phyloP scores from a whole-genome alignment of 73 alveolate species.

The Symbiodinium natans region DNA sequence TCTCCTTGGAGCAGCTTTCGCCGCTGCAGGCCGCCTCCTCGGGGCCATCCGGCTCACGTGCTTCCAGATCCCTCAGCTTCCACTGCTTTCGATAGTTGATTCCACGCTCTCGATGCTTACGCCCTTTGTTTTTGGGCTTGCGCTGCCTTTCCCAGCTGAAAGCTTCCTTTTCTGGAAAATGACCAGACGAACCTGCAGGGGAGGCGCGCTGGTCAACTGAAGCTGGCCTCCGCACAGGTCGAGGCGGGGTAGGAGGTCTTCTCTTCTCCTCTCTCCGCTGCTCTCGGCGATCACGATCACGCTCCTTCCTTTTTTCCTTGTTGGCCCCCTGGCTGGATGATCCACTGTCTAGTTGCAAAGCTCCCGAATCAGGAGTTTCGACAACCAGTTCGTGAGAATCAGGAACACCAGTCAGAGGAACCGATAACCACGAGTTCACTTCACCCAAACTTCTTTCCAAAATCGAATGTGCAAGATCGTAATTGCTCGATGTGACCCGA shows the following conservation, averaged over 20 bases:
- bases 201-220: background rate
- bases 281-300: background rate
- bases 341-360: no score
- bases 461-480: background rate
- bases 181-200: background rate
- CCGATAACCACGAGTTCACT: background rate
- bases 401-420: background rate
- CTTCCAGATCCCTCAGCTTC: background rate
- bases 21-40: background rate
- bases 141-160: no score
- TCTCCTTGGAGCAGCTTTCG: background rate
- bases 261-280: no score
- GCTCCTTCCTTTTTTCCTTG: background rate
- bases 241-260: background rate
- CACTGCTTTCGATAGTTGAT: background rate
- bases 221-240: background rate
- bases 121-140: background rate
- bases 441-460: background rate
- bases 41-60: background rate
- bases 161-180: background rate
- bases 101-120: background rate
- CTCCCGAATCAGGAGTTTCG: no score
- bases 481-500: background rate
- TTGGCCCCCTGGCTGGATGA: background rate
- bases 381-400: background rate